Conservation (phyloP, 73 alveolate species). For the Urostyla sp. region DNA sequence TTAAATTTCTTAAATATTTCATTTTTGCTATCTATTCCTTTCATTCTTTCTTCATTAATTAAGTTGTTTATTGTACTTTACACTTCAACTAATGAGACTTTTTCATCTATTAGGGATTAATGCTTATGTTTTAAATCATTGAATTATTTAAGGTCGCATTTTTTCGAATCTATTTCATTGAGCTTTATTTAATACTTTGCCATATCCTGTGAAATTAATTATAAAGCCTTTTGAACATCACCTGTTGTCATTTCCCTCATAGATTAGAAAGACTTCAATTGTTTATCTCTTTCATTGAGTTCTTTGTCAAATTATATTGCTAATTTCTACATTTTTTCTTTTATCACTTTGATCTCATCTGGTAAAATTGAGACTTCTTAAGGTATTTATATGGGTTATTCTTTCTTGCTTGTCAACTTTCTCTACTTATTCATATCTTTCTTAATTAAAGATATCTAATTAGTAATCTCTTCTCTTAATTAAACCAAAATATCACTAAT, state of each 20-base stretch:
- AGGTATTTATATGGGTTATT: conserved; percentile 4
- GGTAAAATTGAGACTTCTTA: conserved; percentile 9
- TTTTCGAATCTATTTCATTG: conserved; percentile 37
- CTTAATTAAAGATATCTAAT: conserved; percentile 10
- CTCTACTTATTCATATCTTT: conserved; percentile 25
- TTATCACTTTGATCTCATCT: conserved; percentile 35
- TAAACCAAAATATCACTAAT: conserved; percentile 6
- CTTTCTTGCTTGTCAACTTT: conserved; percentile 28
- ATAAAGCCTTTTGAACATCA: neutral
- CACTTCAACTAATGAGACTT: conserved; percentile 28
- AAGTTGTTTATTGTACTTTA: conserved; percentile 1
- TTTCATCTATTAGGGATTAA: neutral
- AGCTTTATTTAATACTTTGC: conserved; percentile 21
- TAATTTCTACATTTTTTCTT: conserved; percentile 38
- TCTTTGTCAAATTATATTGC: conserved; percentile 51
- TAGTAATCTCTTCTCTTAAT: conserved; percentile 3
- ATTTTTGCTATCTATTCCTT: neutral
- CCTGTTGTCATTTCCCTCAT: neutral
- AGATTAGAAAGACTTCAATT: neutral
- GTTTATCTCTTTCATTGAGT: conserved; percentile 47
- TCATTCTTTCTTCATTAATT: conserved; percentile 15
- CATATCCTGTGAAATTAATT: neutral
- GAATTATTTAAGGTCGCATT: conserved; percentile 41
- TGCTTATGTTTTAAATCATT: conserved; percentile 14
- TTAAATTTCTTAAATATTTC: conserved; percentile 36